phyloP scores from a whole-genome alignment of 2,329 filamentous ascomycete species.

The Colletotrichum gloeosporioides region DNA sequence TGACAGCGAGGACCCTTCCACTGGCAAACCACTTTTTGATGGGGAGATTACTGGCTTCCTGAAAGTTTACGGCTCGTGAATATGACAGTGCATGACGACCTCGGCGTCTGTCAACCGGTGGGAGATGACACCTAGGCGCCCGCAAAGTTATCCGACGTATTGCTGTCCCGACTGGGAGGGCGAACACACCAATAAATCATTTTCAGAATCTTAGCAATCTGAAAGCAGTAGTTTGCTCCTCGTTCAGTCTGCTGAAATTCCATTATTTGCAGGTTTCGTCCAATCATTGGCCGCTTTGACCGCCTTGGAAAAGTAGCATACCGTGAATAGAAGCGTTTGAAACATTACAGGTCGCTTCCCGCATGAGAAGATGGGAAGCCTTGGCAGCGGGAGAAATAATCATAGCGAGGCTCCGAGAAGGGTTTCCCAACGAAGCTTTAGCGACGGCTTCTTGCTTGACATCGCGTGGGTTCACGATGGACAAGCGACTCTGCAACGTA shows the following conservation, averaged over 20 bases:
- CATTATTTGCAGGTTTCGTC: background rate
- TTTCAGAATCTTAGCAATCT: background rate
- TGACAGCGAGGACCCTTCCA: background rate
- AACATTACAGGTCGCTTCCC: background rate
- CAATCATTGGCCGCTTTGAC: background rate
- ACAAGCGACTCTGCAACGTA: background rate
- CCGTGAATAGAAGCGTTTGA: background rate
- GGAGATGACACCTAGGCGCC: background rate
- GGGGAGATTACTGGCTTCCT: background rate
- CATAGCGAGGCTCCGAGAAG: background rate
- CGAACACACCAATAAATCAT: background rate
- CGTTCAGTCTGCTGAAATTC: background rate
- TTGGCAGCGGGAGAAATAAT: background rate
- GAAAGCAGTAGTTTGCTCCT: background rate
- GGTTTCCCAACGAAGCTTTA: background rate
- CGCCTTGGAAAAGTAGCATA: background rate
- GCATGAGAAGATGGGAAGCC: background rate
- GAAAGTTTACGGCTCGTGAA: background rate
- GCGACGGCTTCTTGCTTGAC: background rate
- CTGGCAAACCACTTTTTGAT: background rate
- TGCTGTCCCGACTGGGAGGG: background rate
- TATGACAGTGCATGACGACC: background rate
- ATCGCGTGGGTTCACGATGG: background rate
- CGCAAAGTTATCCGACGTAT: background rate
- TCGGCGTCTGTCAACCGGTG: background rate